A percentile compares a stretch with the other conserved stretches of the same genome.
Conservation (phyloP, 495 filamentous ascomycete genomes). For the Aspergillus asperescens region DNA sequence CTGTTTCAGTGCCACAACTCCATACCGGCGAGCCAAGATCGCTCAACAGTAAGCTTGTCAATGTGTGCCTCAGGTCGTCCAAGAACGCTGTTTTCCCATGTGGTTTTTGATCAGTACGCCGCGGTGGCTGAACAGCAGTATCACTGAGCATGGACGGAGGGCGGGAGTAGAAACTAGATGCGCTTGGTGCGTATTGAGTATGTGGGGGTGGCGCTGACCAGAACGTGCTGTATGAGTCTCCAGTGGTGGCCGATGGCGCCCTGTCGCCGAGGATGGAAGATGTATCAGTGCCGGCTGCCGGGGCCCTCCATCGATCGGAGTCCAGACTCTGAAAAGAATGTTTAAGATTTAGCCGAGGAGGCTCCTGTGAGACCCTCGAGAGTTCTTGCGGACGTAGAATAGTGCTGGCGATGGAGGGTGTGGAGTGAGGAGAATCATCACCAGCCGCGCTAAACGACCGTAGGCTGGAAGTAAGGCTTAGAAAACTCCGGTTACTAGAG, state of each 20-base stretch:
- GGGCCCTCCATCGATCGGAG: slow-evolving; percentile 58
- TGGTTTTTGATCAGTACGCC: slow-evolving; percentile 33
- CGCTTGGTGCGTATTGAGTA: slow-evolving; percentile 55
- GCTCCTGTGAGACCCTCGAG: slow-evolving; percentile 33
- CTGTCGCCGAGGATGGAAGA: slow-evolving; percentile 51
- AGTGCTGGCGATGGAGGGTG: slow-evolving; percentile 23
- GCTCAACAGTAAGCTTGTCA: slow-evolving; percentile 81
- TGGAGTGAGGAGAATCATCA: slow-evolving; percentile 39
- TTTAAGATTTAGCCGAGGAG: slow-evolving; percentile 36
- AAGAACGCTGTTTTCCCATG: slow-evolving; percentile 64
- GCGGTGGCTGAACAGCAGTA: slow-evolving; percentile 27
- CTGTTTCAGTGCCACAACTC: slow-evolving; percentile 81
- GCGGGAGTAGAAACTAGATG: slow-evolving; percentile 48
- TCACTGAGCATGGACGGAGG: slow-evolving; percentile 46
- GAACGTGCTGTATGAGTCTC: slow-evolving; percentile 76
- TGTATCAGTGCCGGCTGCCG: slow-evolving; percentile 45
- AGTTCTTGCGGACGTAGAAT: slow-evolving; percentile 41
- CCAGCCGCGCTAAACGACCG: slow-evolving; percentile 51
- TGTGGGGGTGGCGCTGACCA: slow-evolving; percentile 75
- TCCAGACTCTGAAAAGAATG: slow-evolving; percentile 59
- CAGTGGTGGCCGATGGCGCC: slow-evolving; percentile 54
- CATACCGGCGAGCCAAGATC: slow-evolving; percentile 85
- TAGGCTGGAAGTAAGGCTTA: slow-evolving; percentile 40
- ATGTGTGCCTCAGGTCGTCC: slow-evolving; percentile 65
- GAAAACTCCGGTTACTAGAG: slow-evolving; percentile 42